A percentile compares a stretch with the other conserved stretches of the same genome.
These are phyloP conservation scores for Candida loeiensis DNA, from an alignment of 805 yeast genomes.

Conservation along the genomic window DNA sequence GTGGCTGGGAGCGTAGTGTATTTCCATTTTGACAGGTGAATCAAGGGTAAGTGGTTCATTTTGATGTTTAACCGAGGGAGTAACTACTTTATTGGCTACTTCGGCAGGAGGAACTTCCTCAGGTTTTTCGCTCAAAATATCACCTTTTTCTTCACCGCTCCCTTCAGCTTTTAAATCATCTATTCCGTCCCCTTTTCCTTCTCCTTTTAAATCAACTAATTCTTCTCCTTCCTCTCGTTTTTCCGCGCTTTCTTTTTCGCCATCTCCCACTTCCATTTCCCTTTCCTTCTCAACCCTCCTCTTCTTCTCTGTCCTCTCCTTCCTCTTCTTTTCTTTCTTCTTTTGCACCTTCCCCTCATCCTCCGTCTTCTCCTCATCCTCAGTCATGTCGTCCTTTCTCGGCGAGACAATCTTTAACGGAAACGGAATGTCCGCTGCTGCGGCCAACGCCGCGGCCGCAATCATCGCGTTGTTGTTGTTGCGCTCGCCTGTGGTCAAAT, in stretches of 20 bases:
- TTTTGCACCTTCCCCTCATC: constrained; percentile 16
- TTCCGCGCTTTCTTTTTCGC: not conserved
- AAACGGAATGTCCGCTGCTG: constrained; percentile 74
- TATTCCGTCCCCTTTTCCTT: too few relatives aligned
- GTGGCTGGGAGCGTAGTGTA: too few relatives aligned
- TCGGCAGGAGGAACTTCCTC: too few relatives aligned
- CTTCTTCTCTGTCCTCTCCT: constrained; percentile 1
- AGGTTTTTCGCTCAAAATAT: too few relatives aligned
- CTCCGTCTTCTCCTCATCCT: constrained; percentile 24
- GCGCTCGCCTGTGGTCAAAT: constrained; percentile 30
- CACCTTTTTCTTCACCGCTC: too few relatives aligned
- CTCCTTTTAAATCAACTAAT: too few relatives aligned
- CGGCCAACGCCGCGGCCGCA: constrained; percentile 82
- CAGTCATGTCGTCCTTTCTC: constrained; percentile 15
- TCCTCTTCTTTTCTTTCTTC: constrained; percentile 1
- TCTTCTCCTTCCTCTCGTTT: not conserved
- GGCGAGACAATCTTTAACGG: constrained; percentile 37
- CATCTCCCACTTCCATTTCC: not conserved
- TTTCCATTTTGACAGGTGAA: too few relatives aligned
- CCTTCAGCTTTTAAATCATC: not conserved
- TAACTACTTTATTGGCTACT: too few relatives aligned
- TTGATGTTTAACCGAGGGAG: too few relatives aligned
- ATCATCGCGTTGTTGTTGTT: constrained; percentile 53
- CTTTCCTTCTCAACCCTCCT: constrained; percentile 1
- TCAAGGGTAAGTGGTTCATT: too few relatives aligned